These are phyloP conservation scores for Aspergillus tanneri DNA, from an alignment of 2,329 filamentous ascomycete genomes.

Conservation along the genomic window DNA sequence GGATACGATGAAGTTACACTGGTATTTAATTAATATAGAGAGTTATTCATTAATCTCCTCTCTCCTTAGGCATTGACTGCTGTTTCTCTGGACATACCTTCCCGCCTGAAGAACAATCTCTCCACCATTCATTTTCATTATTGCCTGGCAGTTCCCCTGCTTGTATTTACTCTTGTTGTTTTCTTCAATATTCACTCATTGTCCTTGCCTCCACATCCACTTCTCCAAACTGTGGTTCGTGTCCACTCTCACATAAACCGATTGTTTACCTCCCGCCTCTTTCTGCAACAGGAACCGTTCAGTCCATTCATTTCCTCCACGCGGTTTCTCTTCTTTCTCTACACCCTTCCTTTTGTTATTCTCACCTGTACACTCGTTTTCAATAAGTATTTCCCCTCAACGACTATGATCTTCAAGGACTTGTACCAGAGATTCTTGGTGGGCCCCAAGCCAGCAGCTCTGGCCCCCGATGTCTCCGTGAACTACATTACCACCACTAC, in stretches of 20 bases:
- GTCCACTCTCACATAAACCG: conserved; percentile 2
- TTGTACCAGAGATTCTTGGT: conserved; percentile 72
- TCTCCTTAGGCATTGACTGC: no score
- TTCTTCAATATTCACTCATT: background rate
- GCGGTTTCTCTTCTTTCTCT: conserved; percentile 13
- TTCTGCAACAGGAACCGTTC: conserved; percentile 5
- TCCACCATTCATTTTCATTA: no score
- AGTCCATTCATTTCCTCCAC: conserved; percentile 13
- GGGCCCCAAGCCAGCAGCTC: conserved; percentile 61
- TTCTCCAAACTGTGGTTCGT: conserved; percentile 5
- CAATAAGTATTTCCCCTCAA: conserved; percentile 1
- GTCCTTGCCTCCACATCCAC: background rate
- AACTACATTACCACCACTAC: conserved; percentile 91
- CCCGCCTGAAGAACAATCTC: no score
- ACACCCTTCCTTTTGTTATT: conserved; percentile 8
- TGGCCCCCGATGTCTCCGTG: conserved; percentile 66
- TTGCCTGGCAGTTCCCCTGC: no score
- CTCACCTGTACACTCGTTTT: conserved; percentile 11
- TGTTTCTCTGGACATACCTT: no score
- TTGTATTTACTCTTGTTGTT: no score
- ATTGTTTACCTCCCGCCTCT: conserved; percentile 8
- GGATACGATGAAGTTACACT: no score
- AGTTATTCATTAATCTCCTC: no score
- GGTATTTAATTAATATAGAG: no score
- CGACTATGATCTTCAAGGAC: conserved; percentile 43